Evolutionary conservation across 2,329 filamentous ascomycete genomes (phyloP).

Genomic region (Trichophyton rubrum): DNA sequence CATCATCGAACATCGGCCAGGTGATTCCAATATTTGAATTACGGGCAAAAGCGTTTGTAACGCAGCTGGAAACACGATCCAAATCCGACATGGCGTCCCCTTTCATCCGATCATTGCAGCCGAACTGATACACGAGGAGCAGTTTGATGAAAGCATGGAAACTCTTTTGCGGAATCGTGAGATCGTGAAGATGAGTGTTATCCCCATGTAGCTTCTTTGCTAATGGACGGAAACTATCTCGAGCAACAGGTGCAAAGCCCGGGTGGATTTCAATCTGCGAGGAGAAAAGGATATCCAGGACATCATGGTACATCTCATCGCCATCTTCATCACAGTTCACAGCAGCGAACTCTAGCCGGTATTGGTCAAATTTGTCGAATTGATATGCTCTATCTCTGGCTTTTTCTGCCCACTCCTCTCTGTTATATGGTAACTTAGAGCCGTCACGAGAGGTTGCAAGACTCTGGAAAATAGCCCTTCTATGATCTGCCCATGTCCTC

Average conservation of each 20-base stretch:
- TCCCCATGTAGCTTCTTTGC: background rate
- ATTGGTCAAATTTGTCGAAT: background rate
- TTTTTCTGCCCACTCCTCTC: background rate
- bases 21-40: background rate
- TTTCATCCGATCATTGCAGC: background rate
- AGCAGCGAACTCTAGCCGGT: background rate
- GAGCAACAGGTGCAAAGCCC: background rate
- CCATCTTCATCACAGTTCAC: background rate
- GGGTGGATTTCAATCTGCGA: background rate
- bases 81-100: background rate
- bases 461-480: background rate
- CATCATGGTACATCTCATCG: background rate
- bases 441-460: background rate
- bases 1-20: background rate
- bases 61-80: background rate
- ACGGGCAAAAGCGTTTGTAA: background rate
- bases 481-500: background rate
- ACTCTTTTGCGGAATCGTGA: background rate
- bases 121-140: background rate
- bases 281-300: background rate
- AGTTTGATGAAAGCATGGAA: background rate
- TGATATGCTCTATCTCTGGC: background rate
- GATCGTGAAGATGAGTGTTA: background rate
- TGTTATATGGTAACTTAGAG: background rate
- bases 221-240: background rate